Evolutionary conservation across 306 rosid species (phyloP), one percentile per base, ranked within the genome.

Genomic region (Biancaea sappan): DNA sequence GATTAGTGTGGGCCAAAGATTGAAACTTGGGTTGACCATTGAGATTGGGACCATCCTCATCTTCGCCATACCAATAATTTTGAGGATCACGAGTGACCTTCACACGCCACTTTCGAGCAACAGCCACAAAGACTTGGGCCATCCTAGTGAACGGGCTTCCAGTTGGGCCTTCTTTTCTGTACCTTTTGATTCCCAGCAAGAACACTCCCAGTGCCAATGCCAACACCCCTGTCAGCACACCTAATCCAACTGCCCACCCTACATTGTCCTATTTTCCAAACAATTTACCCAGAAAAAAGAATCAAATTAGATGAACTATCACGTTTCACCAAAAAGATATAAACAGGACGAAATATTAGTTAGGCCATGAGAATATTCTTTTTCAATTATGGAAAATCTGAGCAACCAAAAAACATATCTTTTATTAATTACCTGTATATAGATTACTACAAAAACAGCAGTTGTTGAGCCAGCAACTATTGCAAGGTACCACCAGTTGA

Each of bases 401-500:
- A n/a, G n/a, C n/a, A n/a, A n/a, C n/a, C n/a, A n/a, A n/a, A n/a
- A n/a, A n/a, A n/a, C n/a, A n/a, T n/a, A n/a, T n/a, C n/a, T n/a
- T n/a, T n/a, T n/a, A n/a, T n/a, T n/a, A n/a, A n/a, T n/a, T 77
- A 89, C 95, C 95, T 91, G 92, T 16, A 91, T 72, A 75, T 87
- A 91, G 10, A 83, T 69, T 15, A 86, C 86, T 1, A 71, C 67
- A 37, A 91, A 61, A 3, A 80, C 76, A 6, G 95, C 80, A 29
- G 80, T 24, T 50, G 88, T 72, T 10, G 87, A 85, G 9, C 90
- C 91, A 8, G 75, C 65, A 0, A 88, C 96, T 9, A 92, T 80
- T 1, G 86, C 96, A 18, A 92, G 19, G 50, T 70, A 91, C 95
- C 97, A 91, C 97, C 97, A 91, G 38, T 91, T 91, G 69, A 84